A percentile compares a stretch with the other conserved stretches of the same genome.
phyloP scores from a whole-genome alignment of 371 early-diverging fungal genomes.

The Mucor racemosus region DNA sequence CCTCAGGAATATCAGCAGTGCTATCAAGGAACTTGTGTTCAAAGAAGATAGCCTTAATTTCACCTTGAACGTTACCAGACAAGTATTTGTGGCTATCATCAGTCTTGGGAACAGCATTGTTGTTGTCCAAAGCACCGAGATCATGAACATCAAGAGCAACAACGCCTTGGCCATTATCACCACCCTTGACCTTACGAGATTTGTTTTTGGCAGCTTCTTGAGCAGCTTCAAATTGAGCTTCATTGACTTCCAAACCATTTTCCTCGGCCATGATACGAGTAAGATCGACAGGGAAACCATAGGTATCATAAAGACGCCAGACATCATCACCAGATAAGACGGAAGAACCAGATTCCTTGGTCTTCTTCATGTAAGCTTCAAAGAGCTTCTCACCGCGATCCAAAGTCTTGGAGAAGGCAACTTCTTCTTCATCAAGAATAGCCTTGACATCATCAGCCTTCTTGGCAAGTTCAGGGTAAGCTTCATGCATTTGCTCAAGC shows the following conservation, averaged over 20 bases:
- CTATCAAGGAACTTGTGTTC: conserved; percentile 57
- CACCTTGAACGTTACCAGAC: conserved; percentile 69
- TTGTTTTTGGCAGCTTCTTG: conserved; percentile 86
- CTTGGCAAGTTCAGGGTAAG: conserved; percentile 85
- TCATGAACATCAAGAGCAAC: conserved; percentile 93
- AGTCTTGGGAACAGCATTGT: conserved; percentile 77
- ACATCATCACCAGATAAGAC: conserved; percentile 90
- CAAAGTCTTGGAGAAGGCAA: conserved; percentile 95
- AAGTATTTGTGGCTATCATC: conserved; percentile 93
- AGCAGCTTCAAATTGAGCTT: conserved; percentile 82
- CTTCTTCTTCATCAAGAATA: conserved; percentile 97
- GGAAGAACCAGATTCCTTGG: conserved; percentile 61
- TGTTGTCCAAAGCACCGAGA: conserved; percentile 83
- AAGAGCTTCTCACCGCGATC: conserved; percentile 98
- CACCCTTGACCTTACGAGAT: conserved; percentile 74
- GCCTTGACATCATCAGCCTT: conserved; percentile 85
- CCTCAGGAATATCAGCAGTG: conserved; percentile 57
- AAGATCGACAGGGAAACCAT: conserved; percentile 99
- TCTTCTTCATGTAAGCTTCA: conserved; percentile 79
- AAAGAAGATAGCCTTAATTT: conserved; percentile 75
- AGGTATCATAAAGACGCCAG: conserved; percentile 99
- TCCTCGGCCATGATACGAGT: conserved; percentile 99
- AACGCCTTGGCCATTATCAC: conserved; percentile 55
- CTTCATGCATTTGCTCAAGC: conserved; percentile 82
- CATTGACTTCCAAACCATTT: conserved; percentile 87